These are phyloP conservation scores for Solanum habrochaites DNA, from an alignment of 257 asterid species.

Conservation along the genomic window DNA sequence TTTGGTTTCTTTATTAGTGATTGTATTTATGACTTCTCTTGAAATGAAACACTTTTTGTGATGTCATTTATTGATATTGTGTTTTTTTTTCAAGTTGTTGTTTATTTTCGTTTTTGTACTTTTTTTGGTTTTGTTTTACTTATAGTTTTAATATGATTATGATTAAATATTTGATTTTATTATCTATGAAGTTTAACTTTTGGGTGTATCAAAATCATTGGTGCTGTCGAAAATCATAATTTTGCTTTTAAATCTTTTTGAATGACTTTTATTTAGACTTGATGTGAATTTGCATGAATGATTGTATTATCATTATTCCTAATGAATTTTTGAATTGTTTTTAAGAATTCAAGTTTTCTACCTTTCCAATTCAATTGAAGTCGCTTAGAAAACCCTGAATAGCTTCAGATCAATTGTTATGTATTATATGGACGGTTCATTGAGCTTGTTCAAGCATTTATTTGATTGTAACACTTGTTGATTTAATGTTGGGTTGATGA, in stretches of 20 bases:
- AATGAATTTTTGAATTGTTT: not conserved
- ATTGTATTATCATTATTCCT: too few species aligned
- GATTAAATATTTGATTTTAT: not conserved
- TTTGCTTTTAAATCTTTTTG: not conserved
- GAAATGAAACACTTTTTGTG: too few species aligned
- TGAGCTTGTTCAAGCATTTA: not conserved
- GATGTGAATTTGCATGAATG: not conserved
- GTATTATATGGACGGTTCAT: not conserved
- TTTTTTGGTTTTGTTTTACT: not conserved
- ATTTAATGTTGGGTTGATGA: not conserved
- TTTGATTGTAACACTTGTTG: not conserved
- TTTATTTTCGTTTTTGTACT: too few species aligned
- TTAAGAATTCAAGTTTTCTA: not conserved
- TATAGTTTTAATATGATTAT: too few species aligned
- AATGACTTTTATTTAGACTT: not conserved
- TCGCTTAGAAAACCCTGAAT: constrained; percentile 34
- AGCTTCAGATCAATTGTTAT: not conserved
- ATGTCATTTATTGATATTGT: too few species aligned
- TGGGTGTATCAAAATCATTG: not conserved
- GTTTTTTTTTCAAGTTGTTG: too few species aligned
- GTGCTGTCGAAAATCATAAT: not conserved
- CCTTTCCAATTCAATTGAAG: not conserved
- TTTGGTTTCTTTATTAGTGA: too few species aligned
- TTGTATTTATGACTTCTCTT: too few species aligned
- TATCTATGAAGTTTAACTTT: not conserved